These are phyloP conservation scores for Begonia peltatifolia DNA, from an alignment of 306 rosid genomes.

Conservation along the genomic window DNA sequence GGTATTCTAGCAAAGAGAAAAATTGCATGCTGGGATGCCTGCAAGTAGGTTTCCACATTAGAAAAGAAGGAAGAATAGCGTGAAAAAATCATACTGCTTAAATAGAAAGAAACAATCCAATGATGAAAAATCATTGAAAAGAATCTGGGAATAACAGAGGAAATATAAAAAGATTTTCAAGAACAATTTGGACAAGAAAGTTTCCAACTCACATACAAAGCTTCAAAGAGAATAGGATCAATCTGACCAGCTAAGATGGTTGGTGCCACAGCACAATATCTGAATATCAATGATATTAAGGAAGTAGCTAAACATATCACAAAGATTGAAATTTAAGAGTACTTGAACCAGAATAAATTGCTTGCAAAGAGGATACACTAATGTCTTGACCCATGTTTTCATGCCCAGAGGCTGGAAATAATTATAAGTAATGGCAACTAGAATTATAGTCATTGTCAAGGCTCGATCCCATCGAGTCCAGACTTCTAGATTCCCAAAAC, in stretches of 20 bases:
- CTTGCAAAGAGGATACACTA: constrained; percentile 67
- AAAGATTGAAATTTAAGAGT: no score
- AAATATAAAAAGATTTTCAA: not conserved
- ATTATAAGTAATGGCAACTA: constrained; percentile 76
- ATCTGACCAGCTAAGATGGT: constrained; percentile 82
- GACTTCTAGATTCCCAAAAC: no score
- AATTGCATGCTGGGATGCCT: constrained; percentile 91
- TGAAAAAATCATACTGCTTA: not conserved
- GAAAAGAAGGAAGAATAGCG: not conserved
- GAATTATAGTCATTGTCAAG: constrained; percentile 20
- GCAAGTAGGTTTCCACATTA: constrained; percentile 7
- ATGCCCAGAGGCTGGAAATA: constrained; percentile 63
- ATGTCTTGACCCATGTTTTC: constrained; percentile 57
- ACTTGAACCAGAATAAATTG: constrained; percentile 8
- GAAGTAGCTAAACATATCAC: constrained; percentile 18
- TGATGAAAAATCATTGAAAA: constrained; percentile 1
- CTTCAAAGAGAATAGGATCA: constrained; percentile 79
- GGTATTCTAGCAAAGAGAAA: constrained; percentile 91
- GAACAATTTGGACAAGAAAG: not conserved
- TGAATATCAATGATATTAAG: constrained; percentile 39
- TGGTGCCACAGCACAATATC: constrained; percentile 88
- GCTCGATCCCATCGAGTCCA: no score
- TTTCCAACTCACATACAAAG: constrained; percentile 72
- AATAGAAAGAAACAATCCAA: no score
- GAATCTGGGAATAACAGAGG: not conserved